Conservation (phyloP, 176 grass and related monocot genomes). For the Secale cereale region DNA sequence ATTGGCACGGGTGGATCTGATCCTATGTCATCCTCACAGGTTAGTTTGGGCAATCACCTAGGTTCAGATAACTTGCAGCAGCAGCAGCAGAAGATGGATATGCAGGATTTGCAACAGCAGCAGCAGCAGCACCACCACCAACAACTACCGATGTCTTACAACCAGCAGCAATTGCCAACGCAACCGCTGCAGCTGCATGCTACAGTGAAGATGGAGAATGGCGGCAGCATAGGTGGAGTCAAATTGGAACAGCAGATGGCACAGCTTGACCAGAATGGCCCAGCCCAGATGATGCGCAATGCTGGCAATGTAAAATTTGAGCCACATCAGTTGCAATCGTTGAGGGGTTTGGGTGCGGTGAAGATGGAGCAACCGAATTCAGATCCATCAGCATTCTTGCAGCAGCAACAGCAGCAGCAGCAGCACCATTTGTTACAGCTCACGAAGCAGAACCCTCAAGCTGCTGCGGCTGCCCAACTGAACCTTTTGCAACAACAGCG, state of each 20-base stretch:
- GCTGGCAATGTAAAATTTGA: conserved; percentile 51
- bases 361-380: conserved; percentile 79
- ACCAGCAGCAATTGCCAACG: conserved; percentile 54
- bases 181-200: conserved; percentile 44
- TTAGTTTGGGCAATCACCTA: conserved; percentile 44
- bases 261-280: conserved; percentile 55
- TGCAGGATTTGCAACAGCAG: conserved; percentile 52
- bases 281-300: conserved; percentile 40
- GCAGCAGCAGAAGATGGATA: conserved; percentile 52
- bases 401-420: conserved; percentile 47
- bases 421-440: conserved; percentile 72
- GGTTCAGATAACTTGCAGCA: conserved; percentile 54
- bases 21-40: conserved; percentile 53
- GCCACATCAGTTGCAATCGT: conserved; percentile 63
- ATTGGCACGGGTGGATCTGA: conserved; percentile 34
- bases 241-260: conserved; percentile 76
- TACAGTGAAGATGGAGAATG: conserved; percentile 71
- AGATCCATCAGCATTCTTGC: conserved; percentile 58
- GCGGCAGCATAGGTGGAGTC: conserved; percentile 49
- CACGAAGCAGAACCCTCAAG: conserved; percentile 79
- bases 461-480: conserved; percentile 66
- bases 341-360: conserved; percentile 77
- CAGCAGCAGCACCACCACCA: conserved; percentile 56
- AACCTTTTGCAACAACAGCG: conserved; percentile 81
- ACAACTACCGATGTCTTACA: conserved; percentile 60